Evolutionary conservation across 371 early-diverging fungal genomes (phyloP), one percentile per base, ranked within the genome.

Genomic region (Lichtheimia ornata): DNA sequence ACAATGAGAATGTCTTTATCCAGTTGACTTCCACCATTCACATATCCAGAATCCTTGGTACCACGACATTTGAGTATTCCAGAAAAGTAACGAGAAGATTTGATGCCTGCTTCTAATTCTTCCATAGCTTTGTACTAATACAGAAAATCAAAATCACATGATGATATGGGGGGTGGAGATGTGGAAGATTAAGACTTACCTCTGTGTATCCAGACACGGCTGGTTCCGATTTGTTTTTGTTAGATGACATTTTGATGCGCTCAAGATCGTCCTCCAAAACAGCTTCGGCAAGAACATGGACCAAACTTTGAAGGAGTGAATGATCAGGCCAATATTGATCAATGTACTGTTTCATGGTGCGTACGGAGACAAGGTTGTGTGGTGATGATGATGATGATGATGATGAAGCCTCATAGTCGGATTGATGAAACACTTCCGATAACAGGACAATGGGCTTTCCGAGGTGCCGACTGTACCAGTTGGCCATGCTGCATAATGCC

Each of bases 31-130:
- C 66, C 71, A 25, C 81, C 79, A 52, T 74, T 81, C 6, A 91
- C 77, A 55, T 84, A 81, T 4, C 87, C 89, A 59, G 82, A 81
- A 27, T 87, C 77, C 27, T 84, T 74, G 41, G 71, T 72, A 30
- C 77, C 81, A 35, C 79, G 76, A 28, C 81, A 83, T 5, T 74
- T 69, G 18, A 84, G 65, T n/a, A 76, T 70, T 4, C 87, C 87
- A 18, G 83, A 74, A 56, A 83, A 74, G 56, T 80, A 86, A 17
- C 83, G 71, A 42, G 67, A 63, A 24, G 84, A 84, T 52, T 86
- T 84, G 53, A 84, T 84, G 12, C 85, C 87, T 0, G 81, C 84
- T 62, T 84, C 84, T 5, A 84, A 63, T 51, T 86, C 85, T 5
- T 81, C 81, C 50, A 76, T 58, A 0, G 85, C 62, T 65, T 88